Conservation (phyloP, 2,329 filamentous ascomycete species). For the Ceratocystis papillata region DNA sequence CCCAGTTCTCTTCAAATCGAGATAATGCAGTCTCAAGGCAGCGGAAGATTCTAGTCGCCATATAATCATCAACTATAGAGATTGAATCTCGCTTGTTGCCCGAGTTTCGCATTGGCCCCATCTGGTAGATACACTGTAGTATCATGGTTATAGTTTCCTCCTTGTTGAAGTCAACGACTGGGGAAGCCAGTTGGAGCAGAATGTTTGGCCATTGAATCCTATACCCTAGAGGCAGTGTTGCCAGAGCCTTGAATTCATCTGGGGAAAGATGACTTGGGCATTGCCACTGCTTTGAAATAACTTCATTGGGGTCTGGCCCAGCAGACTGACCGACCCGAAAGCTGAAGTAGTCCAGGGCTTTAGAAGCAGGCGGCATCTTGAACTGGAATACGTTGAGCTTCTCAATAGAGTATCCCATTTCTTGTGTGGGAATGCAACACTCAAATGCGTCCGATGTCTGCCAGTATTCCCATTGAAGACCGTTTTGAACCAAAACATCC, state of each 20-base stretch:
- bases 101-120: slow-evolving; percentile 31
- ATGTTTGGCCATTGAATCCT: slow-evolving; percentile 48
- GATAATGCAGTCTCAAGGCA: slow-evolving; percentile 29
- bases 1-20: slow-evolving; percentile 42
- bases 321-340: slow-evolving; percentile 27
- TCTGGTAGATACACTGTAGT: slow-evolving; percentile 41
- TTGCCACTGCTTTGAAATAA: slow-evolving; percentile 39
- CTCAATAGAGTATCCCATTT: slow-evolving; percentile 15
- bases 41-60: slow-evolving; percentile 31
- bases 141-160: slow-evolving; percentile 39
- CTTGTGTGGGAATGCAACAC: background rate
- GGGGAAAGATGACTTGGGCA: slow-evolving; percentile 42
- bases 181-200: slow-evolving; percentile 38
- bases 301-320: slow-evolving; percentile 36
- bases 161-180: slow-evolving; percentile 42
- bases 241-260: slow-evolving; percentile 46
- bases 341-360: slow-evolving; percentile 34
- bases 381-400: slow-evolving; percentile 33
- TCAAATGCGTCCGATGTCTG: slow-evolving; percentile 27
- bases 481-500: slow-evolving; percentile 39
- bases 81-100: background rate
- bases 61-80: slow-evolving; percentile 24
- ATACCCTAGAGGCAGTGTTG: slow-evolving; percentile 38
- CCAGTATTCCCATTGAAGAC: slow-evolving; percentile 34
- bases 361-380: slow-evolving; percentile 31